Percentiles rank a stretch among this genome's conserved stretches.
phyloP scores from a whole-genome alignment of 2,329 filamentous ascomycete species.

The Clarireedia monteithiana region DNA sequence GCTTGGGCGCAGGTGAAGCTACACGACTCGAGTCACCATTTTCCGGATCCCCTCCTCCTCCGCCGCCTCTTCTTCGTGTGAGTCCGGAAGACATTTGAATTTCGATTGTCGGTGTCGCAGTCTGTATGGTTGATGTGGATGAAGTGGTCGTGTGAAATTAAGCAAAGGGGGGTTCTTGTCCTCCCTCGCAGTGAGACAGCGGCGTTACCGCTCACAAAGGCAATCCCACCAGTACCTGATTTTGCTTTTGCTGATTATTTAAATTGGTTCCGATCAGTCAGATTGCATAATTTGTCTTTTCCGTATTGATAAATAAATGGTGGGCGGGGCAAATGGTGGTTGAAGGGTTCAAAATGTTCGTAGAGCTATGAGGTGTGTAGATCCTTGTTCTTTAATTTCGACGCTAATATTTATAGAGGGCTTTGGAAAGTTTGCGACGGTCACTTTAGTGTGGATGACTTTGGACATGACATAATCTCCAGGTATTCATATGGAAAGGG shows the following conservation, averaged over 20 bases:
- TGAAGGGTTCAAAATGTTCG: constrained; percentile 8
- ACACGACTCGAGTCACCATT: constrained; percentile 58
- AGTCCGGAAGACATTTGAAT: constrained; percentile 43
- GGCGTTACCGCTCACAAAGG: constrained; percentile 10
- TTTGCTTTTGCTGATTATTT: background rate
- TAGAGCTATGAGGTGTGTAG: constrained; percentile 5
- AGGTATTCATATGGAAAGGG: constrained; percentile 1
- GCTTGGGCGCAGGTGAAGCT: constrained; percentile 55
- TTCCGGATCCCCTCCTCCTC: constrained; percentile 53
- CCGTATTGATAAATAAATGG: constrained; percentile 3
- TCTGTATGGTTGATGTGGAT: constrained; percentile 10
- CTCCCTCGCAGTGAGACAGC: constrained; percentile 6
- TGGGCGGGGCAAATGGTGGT: constrained; percentile 9
- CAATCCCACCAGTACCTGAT: constrained; percentile 6
- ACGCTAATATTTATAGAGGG: constrained; percentile 8
- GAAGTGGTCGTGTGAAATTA: constrained; percentile 14
- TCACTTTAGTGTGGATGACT: background rate
- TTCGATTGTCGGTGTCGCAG: constrained; percentile 4
- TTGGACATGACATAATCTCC: background rate
- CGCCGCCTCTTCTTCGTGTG: constrained; percentile 60
- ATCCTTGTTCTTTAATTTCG: constrained; percentile 8
- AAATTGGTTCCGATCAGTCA: background rate
- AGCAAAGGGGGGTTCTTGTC: constrained; percentile 18
- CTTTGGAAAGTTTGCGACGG: background rate
- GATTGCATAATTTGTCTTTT: background rate